Base-by-base conservation (phyloP, 2,329 filamentous ascomycete species). In the Neopestalotiopsis rosae region DNA sequence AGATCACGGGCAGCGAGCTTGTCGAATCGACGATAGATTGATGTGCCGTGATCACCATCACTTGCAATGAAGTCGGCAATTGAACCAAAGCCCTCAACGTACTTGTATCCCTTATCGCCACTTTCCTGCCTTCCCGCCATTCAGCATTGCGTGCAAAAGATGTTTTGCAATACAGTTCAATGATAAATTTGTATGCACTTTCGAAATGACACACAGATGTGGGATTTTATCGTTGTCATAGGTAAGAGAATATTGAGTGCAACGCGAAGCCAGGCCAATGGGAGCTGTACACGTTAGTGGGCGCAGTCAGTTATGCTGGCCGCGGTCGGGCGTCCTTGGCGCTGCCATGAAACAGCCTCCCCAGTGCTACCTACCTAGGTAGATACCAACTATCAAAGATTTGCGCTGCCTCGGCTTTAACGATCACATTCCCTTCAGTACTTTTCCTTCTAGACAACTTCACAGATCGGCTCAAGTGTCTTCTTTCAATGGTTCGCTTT, bases 11-110 rank as follows among this genome's bases (percentile, higher is more conserved):
- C 28, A 14, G 24, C 64, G 30, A 66, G 49, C 28, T 20, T 38
- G 64, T 57, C 64, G 30, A 66, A 66, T 6, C 64, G 64, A 2
- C 32, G 1, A n/a, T 57, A 57, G 17, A 57, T 56, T 4, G 49
- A 28, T 6, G 30, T 40, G 2, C 24, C 5, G 17, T 57, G 40
- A 20, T 66, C 42, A 4, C 4, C 45, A 28, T 66, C 64, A 38
- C 49, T 28, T 4, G 49, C 10, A 58, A 66, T 59, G n/a, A 57
- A 66, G 49, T 34, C 45, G 24, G 64, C 24, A 12, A 66, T 38
- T 20, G 61, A 63, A 5, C 61, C 61, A 40, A 63, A 40, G 32
- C 61, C 28, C 4, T 32, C n/a, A 1, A 40, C 9, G 42, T 63
- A 63, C n/a, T 40, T 63, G n/a, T 63, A 20, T 24, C 6, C 61